phyloP scores from a whole-genome alignment of 768 basidiomycete species.

The Mycena galericulata region DNA sequence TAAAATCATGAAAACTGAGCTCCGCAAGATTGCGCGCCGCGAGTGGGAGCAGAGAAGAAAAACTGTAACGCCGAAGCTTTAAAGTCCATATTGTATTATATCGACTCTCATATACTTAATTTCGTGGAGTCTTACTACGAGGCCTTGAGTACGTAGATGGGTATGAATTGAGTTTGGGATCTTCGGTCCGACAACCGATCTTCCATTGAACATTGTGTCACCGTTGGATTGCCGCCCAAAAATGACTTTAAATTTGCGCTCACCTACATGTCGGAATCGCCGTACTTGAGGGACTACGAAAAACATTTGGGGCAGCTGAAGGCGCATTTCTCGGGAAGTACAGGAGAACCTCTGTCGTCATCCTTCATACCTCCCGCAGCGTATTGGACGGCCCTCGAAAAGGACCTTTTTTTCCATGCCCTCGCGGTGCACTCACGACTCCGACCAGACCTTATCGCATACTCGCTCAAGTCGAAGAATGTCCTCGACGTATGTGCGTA shows the following conservation, averaged over 20 bases:
- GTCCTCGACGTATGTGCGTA: conserved; percentile 77
- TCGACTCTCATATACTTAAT: no score
- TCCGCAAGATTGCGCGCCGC: conserved; percentile 58
- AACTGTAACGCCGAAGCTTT: conserved; percentile 5
- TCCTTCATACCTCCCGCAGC: conserved; percentile 53
- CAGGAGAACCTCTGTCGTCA: conserved; percentile 41
- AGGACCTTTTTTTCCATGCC: conserved; percentile 77
- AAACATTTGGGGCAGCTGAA: conserved; percentile 49
- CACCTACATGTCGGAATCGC: conserved; percentile 7
- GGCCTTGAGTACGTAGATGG: no score
- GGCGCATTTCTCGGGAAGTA: conserved; percentile 51
- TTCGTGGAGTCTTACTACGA: no score
- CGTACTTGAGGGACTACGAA: conserved; percentile 46
- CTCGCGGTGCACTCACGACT: conserved; percentile 75
- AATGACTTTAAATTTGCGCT: no score
- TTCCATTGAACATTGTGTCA: no score
- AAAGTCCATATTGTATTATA: background rate
- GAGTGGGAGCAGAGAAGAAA: conserved; percentile 57
- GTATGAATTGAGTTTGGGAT: no score
- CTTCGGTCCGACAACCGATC: no score
- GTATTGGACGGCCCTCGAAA: conserved; percentile 78
- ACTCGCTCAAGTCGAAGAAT: conserved; percentile 72
- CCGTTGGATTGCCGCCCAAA: no score
- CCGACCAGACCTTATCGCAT: conserved; percentile 82
- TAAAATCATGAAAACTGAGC: conserved; percentile 66